Evolutionary conservation across 148 eudicot genomes (phyloP).

Genomic region (Nepenthes mirabilis): DNA sequence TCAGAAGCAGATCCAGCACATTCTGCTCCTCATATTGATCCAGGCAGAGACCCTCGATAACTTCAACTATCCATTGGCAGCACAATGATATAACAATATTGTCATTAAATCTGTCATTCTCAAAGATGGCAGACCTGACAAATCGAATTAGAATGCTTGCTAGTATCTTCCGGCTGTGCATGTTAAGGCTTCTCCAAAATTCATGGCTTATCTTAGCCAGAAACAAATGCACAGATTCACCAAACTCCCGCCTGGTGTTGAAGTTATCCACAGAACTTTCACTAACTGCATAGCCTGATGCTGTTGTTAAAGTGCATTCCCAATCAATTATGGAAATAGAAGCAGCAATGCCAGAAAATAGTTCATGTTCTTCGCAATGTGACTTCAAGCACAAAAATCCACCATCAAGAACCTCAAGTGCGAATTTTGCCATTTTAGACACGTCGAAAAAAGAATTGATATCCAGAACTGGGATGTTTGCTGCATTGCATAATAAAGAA

Average conservation of each 20-base stretch:
- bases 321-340: slow-evolving; percentile 54
- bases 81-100: slow-evolving; percentile 33
- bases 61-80: slow-evolving; percentile 59
- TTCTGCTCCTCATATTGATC: slow-evolving; percentile 61
- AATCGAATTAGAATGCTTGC: slow-evolving; percentile 37
- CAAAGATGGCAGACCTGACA: slow-evolving; percentile 39
- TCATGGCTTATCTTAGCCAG: slow-evolving; percentile 27
- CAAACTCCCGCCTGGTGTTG: slow-evolving; percentile 33
- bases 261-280: slow-evolving; percentile 15
- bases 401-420: slow-evolving; percentile 56
- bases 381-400: slow-evolving; percentile 44
- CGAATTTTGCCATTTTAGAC: slow-evolving; percentile 48
- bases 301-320: slow-evolving; percentile 39
- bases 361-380: slow-evolving; percentile 31
- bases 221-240: slow-evolving; percentile 41
- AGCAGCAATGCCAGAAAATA: slow-evolving; percentile 40
- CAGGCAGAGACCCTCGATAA: slow-evolving; percentile 38
- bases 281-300: slow-evolving; percentile 18
- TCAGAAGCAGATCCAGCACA: slow-evolving; percentile 52
- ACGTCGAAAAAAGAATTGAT: slow-evolving; percentile 18
- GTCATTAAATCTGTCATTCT: slow-evolving; percentile 29
- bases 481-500: slow-evolving; percentile 23
- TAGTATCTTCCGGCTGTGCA: slow-evolving; percentile 23
- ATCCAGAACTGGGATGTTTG: slow-evolving; percentile 15
- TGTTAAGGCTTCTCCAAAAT: slow-evolving; percentile 30